A percentile compares a stretch with the other conserved stretches of the same genome.
phyloP scores from a whole-genome alignment of 257 asterid genomes.

The Fraxinus anomala region DNA sequence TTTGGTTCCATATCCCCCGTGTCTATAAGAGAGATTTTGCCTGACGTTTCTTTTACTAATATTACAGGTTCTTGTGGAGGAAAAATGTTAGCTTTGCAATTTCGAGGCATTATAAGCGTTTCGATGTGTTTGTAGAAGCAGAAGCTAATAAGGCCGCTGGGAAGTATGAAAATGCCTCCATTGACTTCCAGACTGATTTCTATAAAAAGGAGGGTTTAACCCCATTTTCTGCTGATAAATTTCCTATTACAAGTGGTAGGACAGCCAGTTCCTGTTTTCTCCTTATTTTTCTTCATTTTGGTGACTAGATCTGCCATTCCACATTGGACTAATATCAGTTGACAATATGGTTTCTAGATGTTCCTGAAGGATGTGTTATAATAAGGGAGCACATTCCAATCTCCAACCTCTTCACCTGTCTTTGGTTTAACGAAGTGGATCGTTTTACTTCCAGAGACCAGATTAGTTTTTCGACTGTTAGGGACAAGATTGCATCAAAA shows the following conservation, averaged over 20 bases:
- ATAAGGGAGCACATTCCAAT: conserved; percentile 84
- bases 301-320: neutral
- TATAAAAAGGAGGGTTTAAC: conserved; percentile 82
- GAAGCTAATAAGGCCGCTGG: conserved; percentile 95
- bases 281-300: conserved; percentile 7
- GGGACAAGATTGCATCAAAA: conserved; percentile 75
- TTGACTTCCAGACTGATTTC: conserved; percentile 86
- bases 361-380: conserved; percentile 95
- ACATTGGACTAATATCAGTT: conserved; percentile 13
- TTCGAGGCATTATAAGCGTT: conserved; percentile 85
- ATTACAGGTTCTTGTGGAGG: conserved; percentile 88
- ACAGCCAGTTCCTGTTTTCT: neutral
- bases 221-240: conserved; percentile 71
- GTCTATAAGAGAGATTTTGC: neutral
- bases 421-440: conserved; percentile 93
- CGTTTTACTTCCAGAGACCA: conserved; percentile 95
- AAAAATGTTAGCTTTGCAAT: conserved; percentile 89
- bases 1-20: neutral
- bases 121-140: conserved; percentile 89
- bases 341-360: conserved; percentile 56
- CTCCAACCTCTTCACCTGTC: conserved; percentile 86
- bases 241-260: conserved; percentile 85
- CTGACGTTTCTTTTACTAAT: neutral
- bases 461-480: conserved; percentile 84
- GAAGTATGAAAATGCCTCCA: conserved; percentile 81